Evolutionary conservation across 2,329 filamentous ascomycete genomes (phyloP), one percentile per base, ranked within the genome.

Genomic region (Fusarium scirpi): DNA sequence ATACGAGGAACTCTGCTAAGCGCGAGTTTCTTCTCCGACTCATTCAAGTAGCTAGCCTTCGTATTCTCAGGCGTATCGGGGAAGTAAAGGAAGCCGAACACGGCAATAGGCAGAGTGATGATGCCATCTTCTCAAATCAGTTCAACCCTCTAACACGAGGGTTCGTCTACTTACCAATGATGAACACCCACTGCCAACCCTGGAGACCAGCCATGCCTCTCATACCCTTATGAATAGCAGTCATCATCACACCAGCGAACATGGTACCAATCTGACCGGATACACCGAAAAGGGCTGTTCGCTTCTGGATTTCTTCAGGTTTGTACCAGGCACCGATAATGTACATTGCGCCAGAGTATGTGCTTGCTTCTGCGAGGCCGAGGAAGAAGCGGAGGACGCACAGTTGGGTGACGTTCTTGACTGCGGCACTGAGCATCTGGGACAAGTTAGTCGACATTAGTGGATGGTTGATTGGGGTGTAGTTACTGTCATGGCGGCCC

Each of bases 241-340:
- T 84, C 74, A 88, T 86, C 67, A 89, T 84, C 51, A 87, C 86
- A 0, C 87, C 88, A 3, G 84, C 83, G 58, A 90, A 88, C 83
- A 90, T 86, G 0, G 82, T 87, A 0, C 87, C 87, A 0, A 85
- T 84, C 4, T 88, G 82, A 1, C 86, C 87, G 8, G 85, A 85
- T 2, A 85, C 83, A 8, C 85, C 88, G 72, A 90, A 90, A 18
- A 90, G 83, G 12, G 86, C 87, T 3, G 83, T 85, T 2, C 89
- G 82, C 71, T 90, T 90, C 1, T 86, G 85, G 0, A 90, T 83
- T 63, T 90, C 88, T 12, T 81, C 79, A 1, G 82, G 81, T 1
- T 73, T 89, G 16, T 89, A 90, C 87, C 87, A 89, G 0, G 84
- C 77, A 1, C 80, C 79, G 4, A 81, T 77, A 57, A 80, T 74